phyloP scores from a whole-genome alignment of 768 basidiomycete genomes.

The Lactarius indigo region DNA sequence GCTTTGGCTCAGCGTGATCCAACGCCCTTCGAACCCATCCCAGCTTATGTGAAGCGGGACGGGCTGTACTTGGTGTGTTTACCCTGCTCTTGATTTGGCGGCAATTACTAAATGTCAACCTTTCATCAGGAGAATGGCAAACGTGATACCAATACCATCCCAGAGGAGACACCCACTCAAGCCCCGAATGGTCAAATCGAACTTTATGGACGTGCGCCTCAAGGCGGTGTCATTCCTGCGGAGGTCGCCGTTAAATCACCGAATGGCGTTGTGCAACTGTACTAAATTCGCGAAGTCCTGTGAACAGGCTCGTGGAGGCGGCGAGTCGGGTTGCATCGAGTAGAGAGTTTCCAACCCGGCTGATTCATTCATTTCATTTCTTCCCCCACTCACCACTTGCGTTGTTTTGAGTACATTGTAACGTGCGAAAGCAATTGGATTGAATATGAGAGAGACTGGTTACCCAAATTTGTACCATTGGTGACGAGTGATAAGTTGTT shows the following conservation, averaged over 20 bases:
- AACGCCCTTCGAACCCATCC: slow-evolving; percentile 41
- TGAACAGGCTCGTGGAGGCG: slow-evolving; percentile 7
- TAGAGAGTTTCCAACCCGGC: not conserved
- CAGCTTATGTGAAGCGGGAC: slow-evolving; percentile 39
- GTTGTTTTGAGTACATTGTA: slow-evolving; percentile 9
- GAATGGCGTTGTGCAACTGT: slow-evolving; percentile 17
- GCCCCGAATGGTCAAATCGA: slow-evolving; percentile 35
- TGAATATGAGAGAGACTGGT: slow-evolving; percentile 1
- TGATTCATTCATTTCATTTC: slow-evolving; percentile 3
- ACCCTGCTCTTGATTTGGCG: not conserved
- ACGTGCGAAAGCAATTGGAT: slow-evolving; percentile 11
- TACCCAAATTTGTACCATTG: not conserved
- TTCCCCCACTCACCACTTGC: not conserved
- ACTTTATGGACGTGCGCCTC: slow-evolving; percentile 26
- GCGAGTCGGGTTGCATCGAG: slow-evolving; percentile 14
- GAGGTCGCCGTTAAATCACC: slow-evolving; percentile 27
- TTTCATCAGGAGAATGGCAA: not conserved
- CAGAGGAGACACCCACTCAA: slow-evolving; percentile 35
- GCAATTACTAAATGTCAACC: not conserved
- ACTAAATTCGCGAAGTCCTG: not conserved
- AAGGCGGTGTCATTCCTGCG: slow-evolving; percentile 25
- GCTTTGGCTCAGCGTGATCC: slow-evolving; percentile 28
- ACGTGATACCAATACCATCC: slow-evolving; percentile 29
- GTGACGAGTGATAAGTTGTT: too few species aligned
- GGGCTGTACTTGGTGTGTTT: not conserved